Base-by-base conservation (phyloP, 2,329 filamentous ascomycete species). In the Beauveria caledonica region DNA sequence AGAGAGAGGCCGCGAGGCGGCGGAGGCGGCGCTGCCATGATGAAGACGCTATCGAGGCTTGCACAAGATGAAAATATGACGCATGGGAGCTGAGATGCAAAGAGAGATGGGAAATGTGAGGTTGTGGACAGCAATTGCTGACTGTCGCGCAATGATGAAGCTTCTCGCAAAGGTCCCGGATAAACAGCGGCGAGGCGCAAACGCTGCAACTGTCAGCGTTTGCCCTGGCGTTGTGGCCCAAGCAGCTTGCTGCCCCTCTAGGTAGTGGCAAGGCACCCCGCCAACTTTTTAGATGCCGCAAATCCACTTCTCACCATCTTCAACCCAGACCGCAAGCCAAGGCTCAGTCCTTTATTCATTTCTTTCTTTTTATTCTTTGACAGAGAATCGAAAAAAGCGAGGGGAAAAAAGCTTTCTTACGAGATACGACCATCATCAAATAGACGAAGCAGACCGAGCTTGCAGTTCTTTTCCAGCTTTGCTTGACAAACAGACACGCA, bases 1-100 rank as follows among this genome's bases (percentile, higher is more conserved):
- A 95, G 84, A 19, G 90, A 92, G 65, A 91, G 78, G 61, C 80
- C 80, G 60, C 77, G 74, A 51, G 73, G 70, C 13, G 74, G 73
- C 49, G 76, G 77, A 45, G 76, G 68, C 60, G 71, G 67, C 62
- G 67, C 69, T 62, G 72, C 66, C 68, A 70, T 60, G 17, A 19
- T 13, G 42, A 10, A 7, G 10, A 45, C 40, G 40, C 40, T 45
- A 42, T 49, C 1, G 17, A 19, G 17, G n/a, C 7, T n/a, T 33
- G 48, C 29, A 50, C 3, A n/a, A 13, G 19, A 45, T 19, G 10
- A 17, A 49, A 5, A 27, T 36, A 1, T 36, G 33, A 36, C 33
- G 33, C 33, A 36, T 36, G 33, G 11, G 33, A 36, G 33, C 33
- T 15, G 1, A 49, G 23, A 33, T 13, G 9, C 11, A 15, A 19